Evolutionary conservation across 2,329 filamentous ascomycete genomes (phyloP).

Genomic region (Cladosporium sp.): DNA sequence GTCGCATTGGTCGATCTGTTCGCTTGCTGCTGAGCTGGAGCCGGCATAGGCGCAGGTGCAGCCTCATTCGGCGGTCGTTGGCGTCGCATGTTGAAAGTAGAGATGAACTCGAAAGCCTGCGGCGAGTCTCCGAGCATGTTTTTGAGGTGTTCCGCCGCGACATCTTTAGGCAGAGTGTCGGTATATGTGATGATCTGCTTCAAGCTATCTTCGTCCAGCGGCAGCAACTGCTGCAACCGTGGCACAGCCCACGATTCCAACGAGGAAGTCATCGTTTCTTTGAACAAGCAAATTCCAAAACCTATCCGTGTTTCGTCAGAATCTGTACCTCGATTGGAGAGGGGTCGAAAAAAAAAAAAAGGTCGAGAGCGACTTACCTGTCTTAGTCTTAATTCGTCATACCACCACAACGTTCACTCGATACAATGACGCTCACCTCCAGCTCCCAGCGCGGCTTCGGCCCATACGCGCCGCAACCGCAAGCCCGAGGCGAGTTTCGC

Average conservation of each 20-base stretch:
- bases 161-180: slow-evolving; percentile 67
- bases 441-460: background rate
- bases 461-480: background rate
- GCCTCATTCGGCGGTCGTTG: slow-evolving; percentile 30
- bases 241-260: slow-evolving; percentile 54
- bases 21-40: slow-evolving; percentile 1
- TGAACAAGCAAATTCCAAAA: background rate
- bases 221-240: slow-evolving; percentile 74
- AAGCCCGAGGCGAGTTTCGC: background rate
- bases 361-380: too few relatives aligned
- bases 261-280: slow-evolving; percentile 20
- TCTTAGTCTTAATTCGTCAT: slow-evolving; percentile 1
- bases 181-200: slow-evolving; percentile 82
- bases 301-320: too few relatives aligned
- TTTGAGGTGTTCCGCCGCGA: slow-evolving; percentile 78
- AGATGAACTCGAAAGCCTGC: slow-evolving; percentile 66
- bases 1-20: slow-evolving; percentile 6
- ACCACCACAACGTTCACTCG: background rate
- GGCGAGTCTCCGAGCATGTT: slow-evolving; percentile 85
- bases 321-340: too few relatives aligned
- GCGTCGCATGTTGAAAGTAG: slow-evolving; percentile 67
- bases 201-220: slow-evolving; percentile 78
- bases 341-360: background rate
- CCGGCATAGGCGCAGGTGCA: background rate
- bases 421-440: background rate